Conservation (phyloP, 345 rosid species). For the Anacardium occidentale region DNA sequence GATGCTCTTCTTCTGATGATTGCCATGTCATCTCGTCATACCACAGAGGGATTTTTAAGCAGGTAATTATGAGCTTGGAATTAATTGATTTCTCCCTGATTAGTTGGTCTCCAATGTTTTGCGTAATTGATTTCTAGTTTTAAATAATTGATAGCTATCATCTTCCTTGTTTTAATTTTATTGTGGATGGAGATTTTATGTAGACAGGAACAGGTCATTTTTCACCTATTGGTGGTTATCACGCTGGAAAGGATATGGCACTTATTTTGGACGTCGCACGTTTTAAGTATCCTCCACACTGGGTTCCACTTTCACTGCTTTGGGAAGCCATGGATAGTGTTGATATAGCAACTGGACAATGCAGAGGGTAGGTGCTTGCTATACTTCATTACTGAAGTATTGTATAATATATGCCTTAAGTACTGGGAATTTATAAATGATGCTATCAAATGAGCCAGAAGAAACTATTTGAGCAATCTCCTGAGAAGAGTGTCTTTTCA, state of each 20-base stretch:
- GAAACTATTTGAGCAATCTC: constrained; percentile 4
- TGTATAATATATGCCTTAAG: neutral
- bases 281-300: constrained; percentile 96
- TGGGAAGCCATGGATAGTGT: constrained; percentile 88
- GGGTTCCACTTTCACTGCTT: constrained; percentile 91
- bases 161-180: neutral
- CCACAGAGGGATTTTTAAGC: constrained; percentile 64
- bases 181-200: constrained; percentile 19
- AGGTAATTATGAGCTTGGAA: constrained; percentile 40
- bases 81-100: too few species aligned
- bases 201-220: constrained; percentile 94
- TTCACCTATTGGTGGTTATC: constrained; percentile 96
- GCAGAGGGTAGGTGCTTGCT: constrained; percentile 58
- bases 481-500: neutral
- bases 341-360: constrained; percentile 65
- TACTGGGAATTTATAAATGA: neutral
- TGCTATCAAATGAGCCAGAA: neutral
- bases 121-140: too few species aligned
- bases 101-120: neutral
- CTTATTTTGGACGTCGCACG: constrained; percentile 96
- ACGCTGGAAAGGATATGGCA: constrained; percentile 88
- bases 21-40: constrained; percentile 83
- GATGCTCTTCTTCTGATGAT: constrained; percentile 68
- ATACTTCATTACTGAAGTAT: neutral
- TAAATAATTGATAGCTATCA: constrained; percentile 7